These are phyloP conservation scores for Naegleria fowleri DNA, from an alignment of 208 protist genomes.

Conservation along the genomic window DNA sequence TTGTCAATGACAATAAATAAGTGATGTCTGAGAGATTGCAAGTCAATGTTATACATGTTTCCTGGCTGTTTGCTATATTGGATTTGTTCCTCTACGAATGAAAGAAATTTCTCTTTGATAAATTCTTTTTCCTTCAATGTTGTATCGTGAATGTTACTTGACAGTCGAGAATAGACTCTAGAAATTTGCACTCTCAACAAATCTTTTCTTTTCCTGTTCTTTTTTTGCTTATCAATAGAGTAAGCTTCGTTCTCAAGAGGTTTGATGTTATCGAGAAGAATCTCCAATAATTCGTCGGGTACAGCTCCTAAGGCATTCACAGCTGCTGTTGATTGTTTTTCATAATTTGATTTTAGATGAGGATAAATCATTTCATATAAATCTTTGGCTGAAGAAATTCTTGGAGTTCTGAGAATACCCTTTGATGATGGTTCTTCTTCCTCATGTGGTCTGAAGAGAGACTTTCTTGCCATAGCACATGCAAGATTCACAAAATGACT, in stretches of 20 bases:
- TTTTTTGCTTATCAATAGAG: background rate
- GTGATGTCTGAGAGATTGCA: background rate
- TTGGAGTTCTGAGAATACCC: background rate
- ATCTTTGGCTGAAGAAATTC: background rate
- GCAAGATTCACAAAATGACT: background rate
- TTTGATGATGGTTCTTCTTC: background rate
- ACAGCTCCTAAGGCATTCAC: constrained; percentile 3
- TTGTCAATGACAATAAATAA: constrained; percentile 4
- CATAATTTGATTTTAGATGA: background rate
- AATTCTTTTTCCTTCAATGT: background rate
- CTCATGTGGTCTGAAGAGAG: background rate
- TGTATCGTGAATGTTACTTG: background rate
- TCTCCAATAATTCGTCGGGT: background rate
- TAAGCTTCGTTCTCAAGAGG: background rate
- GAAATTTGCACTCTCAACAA: background rate
- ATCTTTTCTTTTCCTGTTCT: background rate
- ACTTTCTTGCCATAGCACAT: background rate
- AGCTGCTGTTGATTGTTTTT: background rate
- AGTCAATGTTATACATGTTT: background rate
- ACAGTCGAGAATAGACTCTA: background rate
- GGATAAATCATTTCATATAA: background rate
- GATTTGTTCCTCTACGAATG: background rate
- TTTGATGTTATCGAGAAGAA: background rate
- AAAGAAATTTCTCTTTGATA: background rate
- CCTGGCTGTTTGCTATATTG: background rate